Percentiles rank a stretch among this genome's conserved stretches.
phyloP scores from a whole-genome alignment of 2,329 filamentous ascomycete species.

The Samsoniella hepiali region DNA sequence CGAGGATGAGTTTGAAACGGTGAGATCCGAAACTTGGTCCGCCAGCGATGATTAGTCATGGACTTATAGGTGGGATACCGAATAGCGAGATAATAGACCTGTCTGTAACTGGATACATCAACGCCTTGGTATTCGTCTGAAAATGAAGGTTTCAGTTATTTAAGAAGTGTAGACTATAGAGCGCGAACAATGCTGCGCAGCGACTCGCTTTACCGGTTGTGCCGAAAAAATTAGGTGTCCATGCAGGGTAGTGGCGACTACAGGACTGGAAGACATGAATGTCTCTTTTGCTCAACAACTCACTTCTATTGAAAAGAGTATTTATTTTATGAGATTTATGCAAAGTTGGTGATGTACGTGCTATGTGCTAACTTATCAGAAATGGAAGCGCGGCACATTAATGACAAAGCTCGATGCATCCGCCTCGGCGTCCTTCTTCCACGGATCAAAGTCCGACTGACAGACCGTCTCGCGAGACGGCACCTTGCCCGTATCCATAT shows the following conservation, averaged over 20 bases:
- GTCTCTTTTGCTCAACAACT: too few relatives aligned
- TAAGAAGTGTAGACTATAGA: too few relatives aligned
- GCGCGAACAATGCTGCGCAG: not conserved
- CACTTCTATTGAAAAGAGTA: too few relatives aligned
- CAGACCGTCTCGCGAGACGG: conserved; percentile 22
- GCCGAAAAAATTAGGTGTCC: too few relatives aligned
- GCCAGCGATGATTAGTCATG: conserved; percentile 13
- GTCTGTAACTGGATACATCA: too few relatives aligned
- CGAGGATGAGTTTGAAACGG: not conserved
- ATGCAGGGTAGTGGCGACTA: not conserved
- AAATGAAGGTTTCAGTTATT: too few relatives aligned
- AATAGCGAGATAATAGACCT: not conserved
- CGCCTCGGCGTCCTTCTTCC: not conserved
- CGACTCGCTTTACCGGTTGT: not conserved
- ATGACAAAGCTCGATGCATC: not conserved
- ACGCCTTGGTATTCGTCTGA: not conserved
- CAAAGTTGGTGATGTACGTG: not conserved
- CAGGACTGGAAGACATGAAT: not conserved
- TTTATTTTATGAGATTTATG: not conserved
- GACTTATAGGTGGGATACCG: not conserved
- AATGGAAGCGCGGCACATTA: not conserved
- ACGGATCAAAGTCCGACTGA: conserved; percentile 21
- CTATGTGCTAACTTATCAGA: not conserved
- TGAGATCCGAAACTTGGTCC: not conserved
- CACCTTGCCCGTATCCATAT: conserved; percentile 23